Evolutionary conservation across 2,329 filamentous ascomycete genomes (phyloP), one percentile per base, ranked within the genome.

Genomic region (Diaporthe velutina): DNA sequence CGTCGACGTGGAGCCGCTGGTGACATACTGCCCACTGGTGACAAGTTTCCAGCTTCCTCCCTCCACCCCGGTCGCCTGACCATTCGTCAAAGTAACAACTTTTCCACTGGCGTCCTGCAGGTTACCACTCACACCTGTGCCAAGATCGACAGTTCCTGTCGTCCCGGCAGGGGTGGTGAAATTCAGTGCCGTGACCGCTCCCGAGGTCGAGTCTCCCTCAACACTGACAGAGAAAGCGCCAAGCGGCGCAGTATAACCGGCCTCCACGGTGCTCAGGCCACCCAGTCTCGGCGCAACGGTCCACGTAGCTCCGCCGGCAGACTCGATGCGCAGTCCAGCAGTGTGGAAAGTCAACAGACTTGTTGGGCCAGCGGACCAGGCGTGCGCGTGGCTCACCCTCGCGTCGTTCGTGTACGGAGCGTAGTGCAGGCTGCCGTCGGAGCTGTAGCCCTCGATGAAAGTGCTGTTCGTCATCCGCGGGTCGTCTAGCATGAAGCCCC

Each of bases 401-500:
- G 74, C 52, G 71, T 88, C 86, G 75, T 89, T 87, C 0, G 77
- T 77, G 74, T 89, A 89, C 0, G 86, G 85, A 2, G 86, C 84
- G 71, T 90, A 89, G 75, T 86, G 85, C 25, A 89, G 78, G 4
- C 81, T 80, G 1, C 88, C 88, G 40, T 85, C 83, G 0, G 83
- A 84, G 2, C 82, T 80, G 73, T 88, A 89, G 0, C 88, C 88
- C 78, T 89, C 88, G 72, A 88, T 87, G 70, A 89, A 88, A 0
- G 87, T 88, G 0, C 83, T 85, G 64, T 89, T 87, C 1, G 88
- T 90, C 86, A 89, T 88, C 38, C 86, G 83, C 0, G 86, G 84
- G 72, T 89, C 86, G 19, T 89, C 83, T 7, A 90, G 84, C 88
- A 90, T 90, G 77, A 88, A 90, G 1, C 85, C 88, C 83, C 82